phyloP scores from a whole-genome alignment of 805 yeast genomes.

The Starmerella sirachaensis region DNA sequence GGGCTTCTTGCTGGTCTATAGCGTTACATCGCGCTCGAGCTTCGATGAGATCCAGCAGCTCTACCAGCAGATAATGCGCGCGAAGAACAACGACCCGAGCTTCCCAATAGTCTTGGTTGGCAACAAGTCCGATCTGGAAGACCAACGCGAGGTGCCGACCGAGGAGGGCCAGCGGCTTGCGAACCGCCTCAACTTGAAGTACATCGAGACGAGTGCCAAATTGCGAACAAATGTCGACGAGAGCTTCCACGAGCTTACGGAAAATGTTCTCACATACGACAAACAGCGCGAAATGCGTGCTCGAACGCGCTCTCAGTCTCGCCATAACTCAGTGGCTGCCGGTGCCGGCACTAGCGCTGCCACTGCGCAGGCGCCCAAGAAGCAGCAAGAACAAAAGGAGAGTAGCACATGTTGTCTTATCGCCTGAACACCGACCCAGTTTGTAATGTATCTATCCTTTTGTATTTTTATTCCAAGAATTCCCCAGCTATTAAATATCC shows the following conservation, averaged over 20 bases:
- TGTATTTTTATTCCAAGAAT: background rate
- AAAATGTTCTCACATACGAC: constrained; percentile 24
- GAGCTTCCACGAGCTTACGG: constrained; percentile 48
- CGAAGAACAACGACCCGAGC: constrained; percentile 34
- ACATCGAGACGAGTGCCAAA: constrained; percentile 88
- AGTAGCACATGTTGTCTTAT: constrained; percentile 13
- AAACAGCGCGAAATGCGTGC: constrained; percentile 14
- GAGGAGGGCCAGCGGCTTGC: constrained; percentile 80
- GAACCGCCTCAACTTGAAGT: constrained; percentile 46
- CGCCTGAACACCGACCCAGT: background rate
- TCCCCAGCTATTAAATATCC: too few species aligned
- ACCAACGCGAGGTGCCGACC: constrained; percentile 63
- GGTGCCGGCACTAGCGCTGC: background rate
- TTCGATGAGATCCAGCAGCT: constrained; percentile 76
- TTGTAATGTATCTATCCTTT: background rate
- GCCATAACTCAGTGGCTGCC: constrained; percentile 4
- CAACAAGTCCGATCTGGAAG: constrained; percentile 69
- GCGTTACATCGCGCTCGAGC: constrained; percentile 68
- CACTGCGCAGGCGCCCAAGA: constrained; percentile 3
- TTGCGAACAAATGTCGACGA: constrained; percentile 82
- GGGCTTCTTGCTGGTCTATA: constrained; percentile 79
- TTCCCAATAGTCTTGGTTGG: constrained; percentile 85
- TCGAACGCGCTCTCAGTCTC: constrained; percentile 12
- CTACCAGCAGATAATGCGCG: constrained; percentile 65
- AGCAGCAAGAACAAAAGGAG: constrained; percentile 9